Percentiles rank a stretch among this genome's conserved stretches.
phyloP scores from a whole-genome alignment of 495 filamentous ascomycete genomes.

The Xylaria palmicola region DNA sequence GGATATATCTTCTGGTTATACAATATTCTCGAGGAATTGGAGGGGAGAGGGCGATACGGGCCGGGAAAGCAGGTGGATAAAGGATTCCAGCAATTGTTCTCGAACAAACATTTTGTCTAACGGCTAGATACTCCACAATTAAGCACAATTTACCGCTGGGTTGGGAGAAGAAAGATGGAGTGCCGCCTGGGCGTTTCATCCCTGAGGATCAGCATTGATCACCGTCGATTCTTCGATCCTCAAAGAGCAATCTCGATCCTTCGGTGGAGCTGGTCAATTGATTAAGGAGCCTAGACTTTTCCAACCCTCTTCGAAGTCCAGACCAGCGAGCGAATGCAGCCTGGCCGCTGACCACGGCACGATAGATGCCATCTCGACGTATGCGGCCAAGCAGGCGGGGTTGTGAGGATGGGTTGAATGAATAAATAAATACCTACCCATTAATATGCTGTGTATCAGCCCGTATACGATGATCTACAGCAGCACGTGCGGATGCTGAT shows the following conservation, averaged over 20 bases:
- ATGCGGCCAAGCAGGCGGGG: too few species aligned
- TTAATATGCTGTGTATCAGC: too few species aligned
- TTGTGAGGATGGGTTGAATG: too few species aligned
- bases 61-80: background rate
- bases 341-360: background rate
- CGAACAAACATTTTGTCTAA: conserved; percentile 1
- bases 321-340: too few species aligned
- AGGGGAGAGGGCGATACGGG: background rate
- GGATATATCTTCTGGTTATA: too few species aligned
- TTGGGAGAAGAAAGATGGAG: conserved; percentile 1
- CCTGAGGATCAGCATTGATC: conserved; percentile 2
- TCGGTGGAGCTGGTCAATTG: background rate
- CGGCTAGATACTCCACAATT: conserved; percentile 9
- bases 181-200: conserved; percentile 11
- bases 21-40: background rate
- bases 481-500: background rate
- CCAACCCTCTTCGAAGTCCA: background rate
- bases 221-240: background rate
- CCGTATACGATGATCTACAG: too few species aligned
- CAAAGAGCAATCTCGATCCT: conserved; percentile 4
- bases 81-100: background rate
- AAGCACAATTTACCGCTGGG: too few species aligned
- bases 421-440: too few species aligned
- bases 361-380: background rate
- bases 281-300: background rate